These are phyloP conservation scores for Hymenoscyphus albidus DNA, from an alignment of 2,329 filamentous ascomycete genomes.

Conservation along the genomic window DNA sequence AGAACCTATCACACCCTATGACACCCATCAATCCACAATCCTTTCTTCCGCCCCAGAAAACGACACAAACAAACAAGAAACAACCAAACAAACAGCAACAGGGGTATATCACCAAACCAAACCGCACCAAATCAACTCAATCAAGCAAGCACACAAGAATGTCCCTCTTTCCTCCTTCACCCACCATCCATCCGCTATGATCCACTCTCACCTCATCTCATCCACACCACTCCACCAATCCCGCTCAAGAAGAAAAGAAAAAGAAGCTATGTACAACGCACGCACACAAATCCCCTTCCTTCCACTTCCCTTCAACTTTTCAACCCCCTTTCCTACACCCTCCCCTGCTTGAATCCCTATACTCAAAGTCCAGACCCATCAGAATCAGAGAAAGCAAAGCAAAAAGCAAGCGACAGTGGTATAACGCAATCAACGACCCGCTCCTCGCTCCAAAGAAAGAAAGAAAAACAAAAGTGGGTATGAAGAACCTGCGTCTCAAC, in stretches of 20 bases:
- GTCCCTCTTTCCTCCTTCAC: not conserved
- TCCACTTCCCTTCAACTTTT: not conserved
- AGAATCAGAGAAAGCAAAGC: not conserved
- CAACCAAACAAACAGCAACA: not conserved
- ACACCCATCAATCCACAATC: no score
- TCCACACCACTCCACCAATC: not conserved
- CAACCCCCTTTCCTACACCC: not conserved
- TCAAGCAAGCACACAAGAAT: not conserved
- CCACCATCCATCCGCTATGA: not conserved
- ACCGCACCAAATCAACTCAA: not conserved
- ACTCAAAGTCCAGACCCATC: no score
- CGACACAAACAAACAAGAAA: not conserved
- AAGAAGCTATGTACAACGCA: not conserved
- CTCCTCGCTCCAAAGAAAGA: not conserved
- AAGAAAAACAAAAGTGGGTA: no score
- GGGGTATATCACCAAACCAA: not conserved
- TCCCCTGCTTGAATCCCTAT: no score
- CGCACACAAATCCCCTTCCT: not conserved
- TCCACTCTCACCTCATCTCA: not conserved
- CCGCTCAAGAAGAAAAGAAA: not conserved
- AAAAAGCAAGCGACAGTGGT: not conserved
- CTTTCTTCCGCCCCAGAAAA: no score
- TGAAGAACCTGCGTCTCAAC: no score
- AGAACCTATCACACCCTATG: no score
- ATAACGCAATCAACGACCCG: not conserved